Percentiles rank a stretch among this genome's conserved stretches.
Conservation (phyloP, 2,329 filamentous ascomycete species). For the Pseudopyrenochaeta lycopersici region DNA sequence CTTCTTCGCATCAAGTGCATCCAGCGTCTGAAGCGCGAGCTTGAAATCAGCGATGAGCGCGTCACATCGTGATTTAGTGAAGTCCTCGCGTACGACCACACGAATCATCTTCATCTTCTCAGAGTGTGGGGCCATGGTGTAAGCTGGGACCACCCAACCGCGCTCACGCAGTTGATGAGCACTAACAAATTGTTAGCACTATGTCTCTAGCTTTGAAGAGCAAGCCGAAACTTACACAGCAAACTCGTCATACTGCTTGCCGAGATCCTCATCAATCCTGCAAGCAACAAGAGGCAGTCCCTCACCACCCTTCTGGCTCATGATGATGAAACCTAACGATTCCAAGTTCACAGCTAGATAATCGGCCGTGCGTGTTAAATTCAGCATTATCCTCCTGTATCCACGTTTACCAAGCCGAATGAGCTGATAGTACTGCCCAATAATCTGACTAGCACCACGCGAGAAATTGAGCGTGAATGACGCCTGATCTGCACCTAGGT, state of each 20-base stretch:
- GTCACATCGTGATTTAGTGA: conserved; percentile 83
- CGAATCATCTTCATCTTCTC: conserved; percentile 88
- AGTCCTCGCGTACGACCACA: conserved; percentile 92
- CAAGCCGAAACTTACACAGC: conserved; percentile 52
- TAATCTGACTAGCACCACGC: conserved; percentile 92
- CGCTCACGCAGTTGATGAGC: conserved; percentile 87
- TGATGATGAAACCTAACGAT: conserved; percentile 82
- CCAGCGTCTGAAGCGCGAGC: conserved; percentile 74
- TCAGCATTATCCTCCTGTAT: conserved; percentile 92
- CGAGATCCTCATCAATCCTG: conserved; percentile 69
- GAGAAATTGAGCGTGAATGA: conserved; percentile 98
- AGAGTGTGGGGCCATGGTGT: conserved; percentile 94
- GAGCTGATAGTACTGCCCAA: conserved; percentile 97
- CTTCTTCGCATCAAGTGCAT: conserved; percentile 76
- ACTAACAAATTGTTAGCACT: conserved; percentile 15
- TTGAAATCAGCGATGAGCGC: conserved; percentile 80
- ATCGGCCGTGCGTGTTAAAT: conserved; percentile 88
- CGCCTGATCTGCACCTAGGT: conserved; percentile 92
- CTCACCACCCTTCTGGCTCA: conserved; percentile 79
- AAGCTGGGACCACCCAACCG: conserved; percentile 93
- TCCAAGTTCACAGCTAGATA: conserved; percentile 80
- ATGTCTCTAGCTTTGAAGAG: too few species aligned
- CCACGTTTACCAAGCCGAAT: conserved; percentile 93
- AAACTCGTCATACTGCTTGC: conserved; percentile 65
- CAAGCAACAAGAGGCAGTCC: conserved; percentile 93